Base-by-base conservation (phyloP, 495 filamentous ascomycete genomes). In the Lophiostoma macrostomum region DNA sequence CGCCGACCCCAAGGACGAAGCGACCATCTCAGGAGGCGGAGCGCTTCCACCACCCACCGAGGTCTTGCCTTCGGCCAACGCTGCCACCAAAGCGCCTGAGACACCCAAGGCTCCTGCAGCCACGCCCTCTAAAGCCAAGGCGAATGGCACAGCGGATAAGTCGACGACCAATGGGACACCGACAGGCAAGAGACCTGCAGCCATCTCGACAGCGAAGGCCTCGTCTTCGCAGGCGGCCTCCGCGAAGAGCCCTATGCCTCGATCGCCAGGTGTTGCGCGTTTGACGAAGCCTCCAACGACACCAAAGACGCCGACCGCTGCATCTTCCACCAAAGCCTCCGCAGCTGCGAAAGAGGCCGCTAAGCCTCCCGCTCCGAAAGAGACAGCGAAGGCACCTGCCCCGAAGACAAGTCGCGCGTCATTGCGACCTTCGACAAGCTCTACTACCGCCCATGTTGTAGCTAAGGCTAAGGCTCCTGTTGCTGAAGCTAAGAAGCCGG, bases 101-200 rank as follows among this genome's bases (percentile, higher is more conserved):
- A 36, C n/a, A 27, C 25, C 53, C 7, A 40, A 44, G 13, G 23
- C 53, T 11, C 8, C 27, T 6, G 16, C 19, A n/a, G 20, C 14
- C 2, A 39, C 43, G 20, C 24, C 40, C 12, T n/a, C 25, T 10
- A 42, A 53, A 13, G n/a, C 18, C 6, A 48, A 62, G 34, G 25
- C 29, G 6, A 50, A 50, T 35, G 53, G 29, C 19, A 31, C 44
- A 4, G 24, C 48, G 20, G 49, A 24, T 30, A 18, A 27, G 13
- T 19, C 53, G 13, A 8, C 42, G 4, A 22, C 58, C 16, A 47
- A 28, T 18, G 56, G 38, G 19, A 62, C 53, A 48, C 5, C 42
- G 31, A 74, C 74, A 4, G 77, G 78, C 10, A 89, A 81, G 48
- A 69, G 57, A 23, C 54, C 56, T 51, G 5, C 58, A 64, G 68